Percentiles rank a stretch among this genome's conserved stretches.
phyloP scores from a whole-genome alignment of 2,329 filamentous ascomycete genomes.

The Fusarium hostae region DNA sequence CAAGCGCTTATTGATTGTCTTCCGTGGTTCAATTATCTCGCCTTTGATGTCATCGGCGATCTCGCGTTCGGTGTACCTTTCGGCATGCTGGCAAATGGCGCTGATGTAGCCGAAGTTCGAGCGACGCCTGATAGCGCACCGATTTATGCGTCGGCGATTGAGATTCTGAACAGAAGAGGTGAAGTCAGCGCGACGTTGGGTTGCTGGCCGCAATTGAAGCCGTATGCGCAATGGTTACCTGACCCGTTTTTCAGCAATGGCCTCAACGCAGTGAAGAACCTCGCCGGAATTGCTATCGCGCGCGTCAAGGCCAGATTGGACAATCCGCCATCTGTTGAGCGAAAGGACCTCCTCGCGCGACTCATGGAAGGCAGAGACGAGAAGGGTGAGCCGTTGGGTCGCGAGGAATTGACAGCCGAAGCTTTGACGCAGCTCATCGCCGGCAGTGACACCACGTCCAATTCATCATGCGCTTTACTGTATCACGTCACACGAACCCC shows the following conservation, averaged over 20 bases:
- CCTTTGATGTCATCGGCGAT: conserved; percentile 62
- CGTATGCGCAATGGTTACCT: conserved; percentile 82
- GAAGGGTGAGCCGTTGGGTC: conserved; percentile 77
- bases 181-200: conserved; percentile 87
- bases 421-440: conserved; percentile 89
- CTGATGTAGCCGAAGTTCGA: conserved; percentile 80
- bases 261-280: conserved; percentile 77
- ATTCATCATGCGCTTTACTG: conserved; percentile 84
- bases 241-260: conserved; percentile 85
- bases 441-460: conserved; percentile 80
- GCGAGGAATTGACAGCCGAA: conserved; percentile 86
- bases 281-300: conserved; percentile 89
- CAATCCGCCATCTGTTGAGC: conserved; percentile 71
- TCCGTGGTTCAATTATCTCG: conserved; percentile 74
- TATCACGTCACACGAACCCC: conserved; percentile 79
- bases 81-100: conserved; percentile 78
- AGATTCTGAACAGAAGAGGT: conserved; percentile 88
- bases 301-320: conserved; percentile 80
- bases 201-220: conserved; percentile 77
- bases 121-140: conserved; percentile 68
- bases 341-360: conserved; percentile 82
- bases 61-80: conserved; percentile 64
- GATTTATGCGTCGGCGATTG: conserved; percentile 80
- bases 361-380: conserved; percentile 89
- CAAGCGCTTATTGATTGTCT: conserved; percentile 78